Base-by-base conservation (phyloP, 1,139 yeast species). In the Pneumocystis carinii region DNA sequence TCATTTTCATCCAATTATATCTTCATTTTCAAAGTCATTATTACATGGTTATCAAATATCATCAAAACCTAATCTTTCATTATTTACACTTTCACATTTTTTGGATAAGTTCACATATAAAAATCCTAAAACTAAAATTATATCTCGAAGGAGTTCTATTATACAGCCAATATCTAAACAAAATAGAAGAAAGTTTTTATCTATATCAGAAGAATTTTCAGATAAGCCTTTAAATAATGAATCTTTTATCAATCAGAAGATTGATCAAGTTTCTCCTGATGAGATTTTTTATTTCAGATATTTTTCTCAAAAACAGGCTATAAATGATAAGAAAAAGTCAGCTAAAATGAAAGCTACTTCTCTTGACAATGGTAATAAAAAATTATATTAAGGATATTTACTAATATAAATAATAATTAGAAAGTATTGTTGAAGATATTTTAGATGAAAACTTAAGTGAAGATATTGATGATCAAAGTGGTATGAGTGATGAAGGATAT, bases 111-210 rank as follows among this genome's bases (percentile, higher is more conserved):
- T 94, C 76, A 97, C 94, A 53, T 92, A 92, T 77, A 86, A 88
- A 75, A 90, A 90, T 72, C 90, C 97, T 62, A 89, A 88, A 76
- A 86, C 84, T 71, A 87, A 86, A 75, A 79, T 84, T 29, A 59
- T 57, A 58, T 59, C 36, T 56, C 70, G 74, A 19, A 97, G 97
- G 71, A 79, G 86, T 2, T 88, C 97, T 61, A 90, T 92, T 73
- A 94, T 94, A 97, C 98, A 92, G 78, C 97, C 98, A 62, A 79
- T 94, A 67, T 94, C 96, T 61, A 97, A 97, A 65, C 82, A 85
- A 1, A 89, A 86, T 60, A 85, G 90, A n/a, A 89, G 87, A 8
- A 77, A 87, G 65, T 80, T 90, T 15, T 84, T 80, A 69, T 82
- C 89, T 35, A 69, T 70, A 63, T 67, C 66, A 24, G 65, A 68